Percentiles rank a stretch among this genome's conserved stretches.
Evolutionary conservation across 2,329 filamentous ascomycete genomes (phyloP).

Genomic region (Pseudogymnoascus sp.): DNA sequence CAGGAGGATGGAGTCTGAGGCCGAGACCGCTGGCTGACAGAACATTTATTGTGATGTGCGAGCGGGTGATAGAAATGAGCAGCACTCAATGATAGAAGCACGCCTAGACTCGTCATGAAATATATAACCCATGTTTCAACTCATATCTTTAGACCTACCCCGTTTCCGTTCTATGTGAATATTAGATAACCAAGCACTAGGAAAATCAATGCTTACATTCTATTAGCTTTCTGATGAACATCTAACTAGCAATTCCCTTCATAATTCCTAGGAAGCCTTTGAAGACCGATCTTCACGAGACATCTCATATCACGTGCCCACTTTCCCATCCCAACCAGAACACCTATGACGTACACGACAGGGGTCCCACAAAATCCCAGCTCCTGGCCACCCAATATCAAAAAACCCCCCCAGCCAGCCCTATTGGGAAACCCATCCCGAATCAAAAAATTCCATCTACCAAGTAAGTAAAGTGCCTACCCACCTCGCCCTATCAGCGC

Average conservation of each 20-base stretch:
- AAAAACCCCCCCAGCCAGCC: not conserved
- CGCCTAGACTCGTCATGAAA: constrained; percentile 2
- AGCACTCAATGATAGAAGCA: not conserved
- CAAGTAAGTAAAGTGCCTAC: not conserved
- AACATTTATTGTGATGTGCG: not conserved
- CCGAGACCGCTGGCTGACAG: not conserved
- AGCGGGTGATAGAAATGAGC: not conserved
- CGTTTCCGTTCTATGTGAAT: not conserved
- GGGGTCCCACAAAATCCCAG: not conserved
- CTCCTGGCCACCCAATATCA: not conserved
- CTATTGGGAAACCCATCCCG: not conserved
- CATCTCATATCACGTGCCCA: not conserved
- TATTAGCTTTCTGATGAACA: not conserved
- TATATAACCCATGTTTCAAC: constrained; percentile 2
- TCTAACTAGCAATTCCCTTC: not conserved
- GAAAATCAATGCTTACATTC: not conserved
- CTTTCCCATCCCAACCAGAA: not conserved
- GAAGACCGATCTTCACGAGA: not conserved
- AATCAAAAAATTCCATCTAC: not conserved
- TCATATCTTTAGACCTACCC: not conserved
- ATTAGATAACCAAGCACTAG: not conserved
- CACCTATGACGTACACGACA: not conserved
- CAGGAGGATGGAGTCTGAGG: not conserved
- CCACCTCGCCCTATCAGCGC: not conserved
- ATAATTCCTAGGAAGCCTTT: not conserved